A percentile compares a stretch with the other conserved stretches of the same genome.
phyloP scores from a whole-genome alignment of 305 asterid genomes.

The Plantago coronopus region DNA sequence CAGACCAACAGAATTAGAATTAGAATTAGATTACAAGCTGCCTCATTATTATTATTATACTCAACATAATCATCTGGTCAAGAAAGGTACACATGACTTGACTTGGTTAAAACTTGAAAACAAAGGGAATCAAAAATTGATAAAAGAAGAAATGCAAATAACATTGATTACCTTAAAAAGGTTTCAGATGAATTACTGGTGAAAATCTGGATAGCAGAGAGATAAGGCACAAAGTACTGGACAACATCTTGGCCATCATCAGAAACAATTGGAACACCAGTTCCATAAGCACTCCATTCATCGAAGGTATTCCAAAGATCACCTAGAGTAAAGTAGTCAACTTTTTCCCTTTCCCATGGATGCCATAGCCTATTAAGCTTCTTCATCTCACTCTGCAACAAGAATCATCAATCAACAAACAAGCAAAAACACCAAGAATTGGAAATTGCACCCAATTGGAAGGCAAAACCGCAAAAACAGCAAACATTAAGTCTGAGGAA shows the following conservation, averaged over 20 bases:
- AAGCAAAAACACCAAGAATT: background rate
- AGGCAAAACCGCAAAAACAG: background rate
- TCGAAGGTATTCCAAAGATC: slow-evolving; percentile 86
- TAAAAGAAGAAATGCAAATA: background rate
- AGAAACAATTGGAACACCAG: slow-evolving; percentile 75
- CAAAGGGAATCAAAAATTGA: no score
- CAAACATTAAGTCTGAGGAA: background rate
- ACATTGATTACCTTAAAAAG: slow-evolving; percentile 53
- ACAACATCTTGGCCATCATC: slow-evolving; percentile 64
- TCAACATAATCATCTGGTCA: background rate
- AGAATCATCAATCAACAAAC: background rate
- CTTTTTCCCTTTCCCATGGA: slow-evolving; percentile 82
- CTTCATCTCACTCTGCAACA: slow-evolving; percentile 63
- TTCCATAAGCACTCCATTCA: slow-evolving; percentile 97
- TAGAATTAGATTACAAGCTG: background rate
- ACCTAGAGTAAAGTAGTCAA: slow-evolving; percentile 70
- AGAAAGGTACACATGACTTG: no score
- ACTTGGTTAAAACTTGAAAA: no score
- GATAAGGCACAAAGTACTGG: slow-evolving; percentile 89
- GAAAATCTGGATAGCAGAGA: slow-evolving; percentile 93
- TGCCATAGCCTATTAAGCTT: slow-evolving; percentile 90
- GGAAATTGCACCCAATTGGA: background rate
- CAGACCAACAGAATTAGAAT: slow-evolving; percentile 16
- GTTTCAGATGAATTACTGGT: slow-evolving; percentile 63
- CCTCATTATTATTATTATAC: background rate